These are phyloP conservation scores for Juglanconis juglandina DNA, from an alignment of 2,329 filamentous ascomycete genomes.

Conservation along the genomic window DNA sequence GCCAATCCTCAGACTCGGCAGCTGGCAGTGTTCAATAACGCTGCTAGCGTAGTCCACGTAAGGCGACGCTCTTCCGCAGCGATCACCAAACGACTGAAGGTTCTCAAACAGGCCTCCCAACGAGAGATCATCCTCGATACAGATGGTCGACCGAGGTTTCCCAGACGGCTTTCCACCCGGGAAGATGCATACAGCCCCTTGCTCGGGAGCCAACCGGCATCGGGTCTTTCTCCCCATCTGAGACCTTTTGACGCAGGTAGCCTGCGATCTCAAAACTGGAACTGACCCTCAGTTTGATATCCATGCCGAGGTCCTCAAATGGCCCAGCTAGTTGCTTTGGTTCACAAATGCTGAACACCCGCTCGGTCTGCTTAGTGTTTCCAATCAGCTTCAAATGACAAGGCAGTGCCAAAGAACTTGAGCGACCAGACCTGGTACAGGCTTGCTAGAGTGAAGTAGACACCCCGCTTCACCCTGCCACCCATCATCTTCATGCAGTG, in stretches of 20 bases:
- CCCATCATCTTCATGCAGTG: background rate
- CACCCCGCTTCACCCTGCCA: background rate
- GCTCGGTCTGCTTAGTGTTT: background rate
- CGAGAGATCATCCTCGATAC: background rate
- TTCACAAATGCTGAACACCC: background rate
- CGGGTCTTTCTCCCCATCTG: constrained; percentile 11
- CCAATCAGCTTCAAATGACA: background rate
- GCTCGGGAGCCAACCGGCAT: constrained; percentile 7
- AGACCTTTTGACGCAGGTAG: constrained; percentile 14
- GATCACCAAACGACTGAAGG: background rate
- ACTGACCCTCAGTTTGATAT: background rate
- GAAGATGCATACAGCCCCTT: constrained; percentile 10
- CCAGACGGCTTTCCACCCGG: background rate
- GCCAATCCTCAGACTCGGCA: too few relatives aligned
- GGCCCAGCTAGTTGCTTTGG: background rate
- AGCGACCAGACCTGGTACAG: background rate
- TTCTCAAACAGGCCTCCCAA: background rate
- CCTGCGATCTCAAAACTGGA: constrained; percentile 5
- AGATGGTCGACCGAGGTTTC: background rate
- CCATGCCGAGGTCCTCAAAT: constrained; percentile 1
- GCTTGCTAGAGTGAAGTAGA: background rate
- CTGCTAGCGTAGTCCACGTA: background rate
- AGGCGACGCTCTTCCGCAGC: background rate
- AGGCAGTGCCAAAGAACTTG: background rate
- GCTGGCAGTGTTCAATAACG: too few relatives aligned